phyloP scores from a whole-genome alignment of 202 grass and related monocot species.

The Tripidium arundinaceum region DNA sequence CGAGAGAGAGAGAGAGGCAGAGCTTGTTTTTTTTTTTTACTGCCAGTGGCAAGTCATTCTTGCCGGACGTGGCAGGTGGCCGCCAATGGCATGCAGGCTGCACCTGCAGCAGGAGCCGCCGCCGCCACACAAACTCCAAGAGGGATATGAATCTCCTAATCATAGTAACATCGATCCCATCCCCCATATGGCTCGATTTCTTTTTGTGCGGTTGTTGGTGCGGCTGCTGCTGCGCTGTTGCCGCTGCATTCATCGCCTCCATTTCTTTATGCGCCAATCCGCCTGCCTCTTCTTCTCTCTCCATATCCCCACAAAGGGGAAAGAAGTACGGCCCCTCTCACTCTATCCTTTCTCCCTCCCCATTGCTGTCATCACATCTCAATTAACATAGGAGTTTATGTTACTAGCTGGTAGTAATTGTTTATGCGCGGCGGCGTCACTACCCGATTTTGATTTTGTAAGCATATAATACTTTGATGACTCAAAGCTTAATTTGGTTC shows the following conservation, averaged over 20 bases:
- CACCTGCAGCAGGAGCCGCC: neutral
- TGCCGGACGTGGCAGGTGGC: slow-evolving; percentile 28
- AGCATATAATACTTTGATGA: neutral
- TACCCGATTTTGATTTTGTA: neutral
- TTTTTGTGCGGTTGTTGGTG: slow-evolving; percentile 60
- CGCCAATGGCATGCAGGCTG: slow-evolving; percentile 40
- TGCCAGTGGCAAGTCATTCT: neutral
- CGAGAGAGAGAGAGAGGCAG: neutral
- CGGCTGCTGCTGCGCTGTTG: slow-evolving; percentile 15
- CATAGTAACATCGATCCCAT: slow-evolving; percentile 55
- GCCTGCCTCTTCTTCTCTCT: slow-evolving; percentile 25
- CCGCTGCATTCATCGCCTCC: slow-evolving; percentile 42
- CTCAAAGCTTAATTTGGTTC: neutral
- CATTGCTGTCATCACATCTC: slow-evolving; percentile 14
- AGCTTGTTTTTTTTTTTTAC: slow-evolving; percentile 28
- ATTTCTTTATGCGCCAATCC: slow-evolving; percentile 31
- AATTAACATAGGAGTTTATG: slow-evolving; percentile 26
- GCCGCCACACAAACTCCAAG: slow-evolving; percentile 51
- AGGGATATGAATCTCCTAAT: slow-evolving; percentile 60
- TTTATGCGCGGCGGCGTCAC: neutral
- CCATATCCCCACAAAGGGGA: slow-evolving; percentile 43
- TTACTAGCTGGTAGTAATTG: neutral
- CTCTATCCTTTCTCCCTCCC: neutral
- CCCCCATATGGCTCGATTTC: slow-evolving; percentile 38
- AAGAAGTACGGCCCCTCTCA: slow-evolving; percentile 33